phyloP scores from a whole-genome alignment of 208 protist species.

The Leishmania aethiopica region DNA sequence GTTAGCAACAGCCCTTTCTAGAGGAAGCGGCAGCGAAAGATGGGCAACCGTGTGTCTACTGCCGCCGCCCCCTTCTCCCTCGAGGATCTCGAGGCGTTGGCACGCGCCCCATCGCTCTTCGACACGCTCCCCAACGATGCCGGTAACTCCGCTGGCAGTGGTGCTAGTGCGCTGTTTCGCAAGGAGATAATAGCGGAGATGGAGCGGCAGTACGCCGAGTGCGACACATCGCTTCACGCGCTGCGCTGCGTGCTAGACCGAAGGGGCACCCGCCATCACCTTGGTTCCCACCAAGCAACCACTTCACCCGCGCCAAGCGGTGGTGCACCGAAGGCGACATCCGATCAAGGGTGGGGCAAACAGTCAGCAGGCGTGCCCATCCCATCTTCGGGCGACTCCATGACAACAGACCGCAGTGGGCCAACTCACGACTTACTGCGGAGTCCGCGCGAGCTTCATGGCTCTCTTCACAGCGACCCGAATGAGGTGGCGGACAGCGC shows the following conservation, averaged over 20 bases:
- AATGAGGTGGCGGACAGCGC: neutral
- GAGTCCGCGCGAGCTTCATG: neutral
- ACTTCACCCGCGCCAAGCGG: neutral
- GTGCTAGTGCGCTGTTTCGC: neutral
- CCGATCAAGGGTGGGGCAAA: neutral
- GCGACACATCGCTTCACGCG: conserved; percentile 30
- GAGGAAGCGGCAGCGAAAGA: conserved; percentile 12
- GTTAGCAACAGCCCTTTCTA: neutral
- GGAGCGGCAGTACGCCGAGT: conserved; percentile 25
- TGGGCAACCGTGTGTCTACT: conserved; percentile 73
- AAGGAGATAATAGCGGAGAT: conserved; percentile 24
- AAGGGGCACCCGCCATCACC: conserved; percentile 5
- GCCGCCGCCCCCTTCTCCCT: conserved; percentile 47
- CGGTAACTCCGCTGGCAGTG: neutral
- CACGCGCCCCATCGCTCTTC: conserved; percentile 8
- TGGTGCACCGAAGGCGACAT: neutral
- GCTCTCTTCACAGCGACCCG: neutral
- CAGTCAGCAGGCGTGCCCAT: neutral
- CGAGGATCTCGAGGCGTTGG: conserved; percentile 40
- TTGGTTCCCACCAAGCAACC: neutral
- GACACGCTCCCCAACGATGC: conserved; percentile 12
- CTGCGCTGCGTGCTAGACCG: conserved; percentile 30
- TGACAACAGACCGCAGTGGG: neutral
- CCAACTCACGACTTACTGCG: neutral
- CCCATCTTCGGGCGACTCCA: neutral